Evolutionary conservation across 768 basidiomycete species (phyloP).

Genomic region (Mycena crocata): DNA sequence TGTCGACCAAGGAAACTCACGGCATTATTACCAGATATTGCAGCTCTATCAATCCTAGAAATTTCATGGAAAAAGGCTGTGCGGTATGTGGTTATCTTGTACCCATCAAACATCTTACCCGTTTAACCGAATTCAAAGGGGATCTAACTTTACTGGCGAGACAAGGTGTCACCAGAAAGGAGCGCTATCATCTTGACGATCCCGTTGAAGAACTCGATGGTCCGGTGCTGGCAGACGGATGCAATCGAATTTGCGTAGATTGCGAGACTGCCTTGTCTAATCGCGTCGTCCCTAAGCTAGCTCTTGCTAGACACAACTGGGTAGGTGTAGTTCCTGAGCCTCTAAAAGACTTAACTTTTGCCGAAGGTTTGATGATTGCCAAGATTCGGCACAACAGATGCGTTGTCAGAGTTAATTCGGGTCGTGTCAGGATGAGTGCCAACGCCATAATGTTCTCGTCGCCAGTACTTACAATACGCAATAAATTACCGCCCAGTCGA

Average conservation of each 20-base stretch:
- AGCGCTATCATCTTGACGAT: background rate
- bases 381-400: constrained; percentile 41
- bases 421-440: constrained; percentile 40
- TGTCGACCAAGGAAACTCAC: too few relatives aligned
- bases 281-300: constrained; percentile 26
- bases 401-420: constrained; percentile 41
- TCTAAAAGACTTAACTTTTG: constrained; percentile 38
- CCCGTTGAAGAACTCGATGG: background rate
- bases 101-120: too few relatives aligned
- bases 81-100: too few relatives aligned
- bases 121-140: too few relatives aligned
- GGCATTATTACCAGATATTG: too few relatives aligned
- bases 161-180: too few relatives aligned
- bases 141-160: too few relatives aligned
- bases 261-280: background rate
- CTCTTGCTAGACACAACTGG: constrained; percentile 51
- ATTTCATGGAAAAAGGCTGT: too few relatives aligned
- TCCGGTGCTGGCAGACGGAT: background rate
- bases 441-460: constrained; percentile 45
- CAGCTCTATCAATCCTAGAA: too few relatives aligned
- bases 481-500: constrained; percentile 37
- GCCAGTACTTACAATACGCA: constrained; percentile 41
- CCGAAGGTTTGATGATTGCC: constrained; percentile 43
- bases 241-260: background rate
- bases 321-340: constrained; percentile 46